Percentiles rank a stretch among this genome's conserved stretches.
phyloP scores from a whole-genome alignment of 225 moss, liverwort and hornwort species.

The Marchantia polymorpha region DNA sequence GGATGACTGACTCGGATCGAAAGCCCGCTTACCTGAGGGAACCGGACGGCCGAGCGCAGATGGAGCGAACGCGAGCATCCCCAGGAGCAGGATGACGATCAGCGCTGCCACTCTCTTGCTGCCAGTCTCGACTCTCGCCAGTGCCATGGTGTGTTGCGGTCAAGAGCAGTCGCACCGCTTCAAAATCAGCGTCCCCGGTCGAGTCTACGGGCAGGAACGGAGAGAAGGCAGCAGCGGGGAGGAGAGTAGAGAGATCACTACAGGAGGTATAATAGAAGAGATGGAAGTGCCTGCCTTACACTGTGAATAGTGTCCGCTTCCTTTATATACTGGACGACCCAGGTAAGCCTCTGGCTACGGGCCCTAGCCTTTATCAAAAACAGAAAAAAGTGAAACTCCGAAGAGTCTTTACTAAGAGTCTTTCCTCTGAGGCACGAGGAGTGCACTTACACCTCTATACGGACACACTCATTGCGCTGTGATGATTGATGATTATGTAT shows the following conservation, averaged over 20 bases:
- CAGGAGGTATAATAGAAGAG: background rate
- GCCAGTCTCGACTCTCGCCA: background rate
- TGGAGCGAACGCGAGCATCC: background rate
- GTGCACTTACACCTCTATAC: slow-evolving; percentile 19
- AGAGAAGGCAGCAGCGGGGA: background rate
- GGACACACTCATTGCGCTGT: slow-evolving; percentile 19
- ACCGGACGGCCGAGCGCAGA: slow-evolving; percentile 9
- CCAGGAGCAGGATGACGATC: background rate
- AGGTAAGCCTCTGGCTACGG: background rate
- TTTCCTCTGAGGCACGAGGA: slow-evolving; percentile 1
- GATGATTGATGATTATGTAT: slow-evolving; percentile 14
- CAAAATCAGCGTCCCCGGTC: background rate
- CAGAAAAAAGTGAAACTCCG: background rate
- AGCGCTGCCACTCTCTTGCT: background rate
- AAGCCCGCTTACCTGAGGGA: slow-evolving; percentile 11
- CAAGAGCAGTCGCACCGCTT: background rate
- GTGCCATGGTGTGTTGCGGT: slow-evolving; percentile 13
- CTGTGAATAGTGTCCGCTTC: background rate
- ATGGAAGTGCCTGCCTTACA: background rate
- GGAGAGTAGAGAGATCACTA: background rate
- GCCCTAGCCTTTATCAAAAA: background rate
- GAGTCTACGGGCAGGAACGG: background rate
- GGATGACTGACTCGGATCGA: background rate
- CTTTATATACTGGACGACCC: background rate
- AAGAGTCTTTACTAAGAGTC: slow-evolving; percentile 4